Percentiles rank a stretch among this genome's conserved stretches.
Conservation (phyloP, 2,329 filamentous ascomycete species). For the Cadophora sp. region DNA sequence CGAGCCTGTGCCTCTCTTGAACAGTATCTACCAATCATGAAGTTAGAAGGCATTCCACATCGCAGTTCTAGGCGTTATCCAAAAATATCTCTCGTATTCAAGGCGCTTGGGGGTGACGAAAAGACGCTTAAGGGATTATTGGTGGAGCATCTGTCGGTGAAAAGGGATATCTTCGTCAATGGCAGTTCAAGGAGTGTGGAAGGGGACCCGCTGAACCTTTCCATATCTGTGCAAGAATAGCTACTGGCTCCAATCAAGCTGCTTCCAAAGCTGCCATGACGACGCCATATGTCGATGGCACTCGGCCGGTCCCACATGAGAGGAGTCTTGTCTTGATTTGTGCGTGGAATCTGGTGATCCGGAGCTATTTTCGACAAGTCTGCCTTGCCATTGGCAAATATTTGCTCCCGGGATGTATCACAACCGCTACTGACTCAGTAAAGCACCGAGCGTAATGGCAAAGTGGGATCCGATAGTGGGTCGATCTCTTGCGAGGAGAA, state of each 20-base stretch:
- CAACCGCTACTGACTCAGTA: constrained; percentile 7
- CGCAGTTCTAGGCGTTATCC: neutral
- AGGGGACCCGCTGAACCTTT: constrained; percentile 13
- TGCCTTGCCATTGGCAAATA: constrained; percentile 17
- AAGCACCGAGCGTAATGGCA: neutral
- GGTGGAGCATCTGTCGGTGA: neutral
- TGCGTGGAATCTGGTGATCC: constrained; percentile 18
- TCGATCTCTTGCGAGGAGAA: constrained; percentile 13
- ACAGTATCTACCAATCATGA: constrained; percentile 3
- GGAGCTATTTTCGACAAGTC: constrained; percentile 19
- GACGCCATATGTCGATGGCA: constrained; percentile 16
- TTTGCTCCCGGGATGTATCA: constrained; percentile 9
- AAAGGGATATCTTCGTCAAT: constrained; percentile 17
- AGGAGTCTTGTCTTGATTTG: constrained; percentile 21
- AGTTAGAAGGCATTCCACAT: constrained; percentile 13
- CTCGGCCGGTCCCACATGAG: constrained; percentile 10
- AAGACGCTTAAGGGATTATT: constrained; percentile 15
- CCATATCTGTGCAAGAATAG: constrained; percentile 14
- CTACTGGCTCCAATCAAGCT: constrained; percentile 15
- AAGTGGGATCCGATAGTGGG: constrained; percentile 19
- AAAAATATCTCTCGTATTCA: constrained; percentile 9
- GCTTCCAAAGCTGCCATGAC: constrained; percentile 15
- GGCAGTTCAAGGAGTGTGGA: constrained; percentile 13
- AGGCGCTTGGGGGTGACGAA: neutral
- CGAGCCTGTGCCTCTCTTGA: constrained; percentile 8